Base-by-base conservation (phyloP, 306 rosid species). In the Lotus japonicus region DNA sequence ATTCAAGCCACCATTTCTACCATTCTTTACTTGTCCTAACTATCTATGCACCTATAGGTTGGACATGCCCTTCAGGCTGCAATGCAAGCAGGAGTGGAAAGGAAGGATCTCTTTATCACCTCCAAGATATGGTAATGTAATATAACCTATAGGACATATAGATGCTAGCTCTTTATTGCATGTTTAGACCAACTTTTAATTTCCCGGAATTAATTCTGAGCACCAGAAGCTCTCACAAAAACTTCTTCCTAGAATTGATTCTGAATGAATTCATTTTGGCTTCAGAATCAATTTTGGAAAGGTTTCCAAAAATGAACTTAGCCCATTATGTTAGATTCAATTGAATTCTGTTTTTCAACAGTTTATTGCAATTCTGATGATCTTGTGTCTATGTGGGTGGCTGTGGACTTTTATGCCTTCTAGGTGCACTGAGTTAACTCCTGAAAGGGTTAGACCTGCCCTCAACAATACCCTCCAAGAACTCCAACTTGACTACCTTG, bases 341-440 rank as follows among this genome's bases (percentile, higher is more conserved):
- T 55, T 63, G 55, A 54, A 36, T 58, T 19, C 7, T 39, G 49
- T 28, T 65, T 18, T 36, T 21, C 11, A 33, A 36, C 72, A 74
- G 48, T 66, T 56, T 35, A 70, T 41, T 44, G 44, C 31, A 69
- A 59, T 19, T 46, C 41, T 59, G 6, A 14, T 39, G 38, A 13
- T 70, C 17, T 11, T 63, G 42, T 43, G 7, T 18, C 8, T 36
- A 11, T 51, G 11, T 43, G 8, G 26, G 7, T 16, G 11, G 19
- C 50, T 35, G 61, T 63, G 33, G 45, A 55, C 7, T 18, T 10
- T 26, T 51, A 5, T 28, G 26, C 6, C 33, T 21, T 50, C 11
- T 75, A 87, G 92, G 92, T 87, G 89, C 74, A 64, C 84, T 50
- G 89, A 82, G 21, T 78, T 87, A 75, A 77, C 81, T 71, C 87